Evolutionary conservation across 306 rosid genomes (phyloP).

Genomic region (Spatholobus suberectus): DNA sequence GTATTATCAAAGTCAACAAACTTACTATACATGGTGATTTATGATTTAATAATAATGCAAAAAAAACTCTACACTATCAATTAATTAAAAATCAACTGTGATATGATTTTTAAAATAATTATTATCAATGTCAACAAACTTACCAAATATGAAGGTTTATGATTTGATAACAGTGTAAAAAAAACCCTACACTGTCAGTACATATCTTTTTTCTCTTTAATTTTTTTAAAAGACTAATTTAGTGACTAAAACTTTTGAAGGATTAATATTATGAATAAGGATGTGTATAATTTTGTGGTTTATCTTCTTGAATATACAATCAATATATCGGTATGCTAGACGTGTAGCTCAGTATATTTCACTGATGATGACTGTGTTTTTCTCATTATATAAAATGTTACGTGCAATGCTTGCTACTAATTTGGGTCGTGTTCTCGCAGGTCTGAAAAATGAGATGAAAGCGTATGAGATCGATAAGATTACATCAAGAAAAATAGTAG

Average conservation of each 20-base stretch:
- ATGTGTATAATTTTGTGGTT: not conserved
- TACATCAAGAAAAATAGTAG: constrained; percentile 73
- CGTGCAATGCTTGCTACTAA: not conserved
- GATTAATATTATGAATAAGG: not conserved
- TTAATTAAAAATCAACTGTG: no score
- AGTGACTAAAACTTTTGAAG: not conserved
- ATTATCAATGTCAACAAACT: no score
- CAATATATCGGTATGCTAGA: not conserved
- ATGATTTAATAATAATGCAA: no score
- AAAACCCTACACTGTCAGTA: no score
- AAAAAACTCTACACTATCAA: no score
- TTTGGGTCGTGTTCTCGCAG: constrained; percentile 47
- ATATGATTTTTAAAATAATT: no score
- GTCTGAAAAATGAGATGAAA: constrained; percentile 65
- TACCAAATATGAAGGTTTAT: no score
- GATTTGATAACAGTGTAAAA: no score
- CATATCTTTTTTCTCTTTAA: no score
- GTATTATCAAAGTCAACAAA: no score
- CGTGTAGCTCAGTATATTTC: not conserved
- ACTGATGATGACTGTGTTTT: not conserved
- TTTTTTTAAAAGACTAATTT: not conserved
- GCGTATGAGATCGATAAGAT: constrained; percentile 75
- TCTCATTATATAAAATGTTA: not conserved
- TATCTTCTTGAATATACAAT: not conserved
- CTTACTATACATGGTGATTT: no score